phyloP scores from a whole-genome alignment of 306 rosid species.

The Prunus mongolica region DNA sequence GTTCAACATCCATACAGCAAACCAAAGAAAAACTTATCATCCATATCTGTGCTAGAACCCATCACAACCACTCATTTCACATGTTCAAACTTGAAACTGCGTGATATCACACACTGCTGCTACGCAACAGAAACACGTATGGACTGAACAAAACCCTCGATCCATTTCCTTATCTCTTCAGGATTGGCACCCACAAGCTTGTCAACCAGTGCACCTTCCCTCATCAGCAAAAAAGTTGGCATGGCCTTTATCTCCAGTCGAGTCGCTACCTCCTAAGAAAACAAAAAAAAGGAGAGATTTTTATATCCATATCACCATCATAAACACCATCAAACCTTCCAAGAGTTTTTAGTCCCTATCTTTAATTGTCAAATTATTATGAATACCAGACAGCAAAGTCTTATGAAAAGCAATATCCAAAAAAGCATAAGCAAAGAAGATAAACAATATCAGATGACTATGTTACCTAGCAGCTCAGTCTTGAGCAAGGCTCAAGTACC shows the following conservation, averaged over 20 bases:
- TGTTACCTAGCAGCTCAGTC: too few species aligned
- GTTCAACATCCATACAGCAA: not conserved
- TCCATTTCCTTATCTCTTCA: conserved; percentile 84
- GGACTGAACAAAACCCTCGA: conserved; percentile 52
- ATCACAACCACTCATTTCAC: conserved; percentile 24
- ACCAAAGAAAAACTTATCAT: not conserved
- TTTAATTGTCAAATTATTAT: not conserved
- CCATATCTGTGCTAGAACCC: conserved; percentile 16
- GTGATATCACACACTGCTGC: conserved; percentile 3
- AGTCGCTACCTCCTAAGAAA: conserved; percentile 70
- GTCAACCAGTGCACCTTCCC: conserved; percentile 45
- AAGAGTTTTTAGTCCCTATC: conserved; percentile 1
- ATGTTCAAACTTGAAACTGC: conserved; percentile 12
- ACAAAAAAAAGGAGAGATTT: not conserved
- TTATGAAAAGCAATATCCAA: not conserved
- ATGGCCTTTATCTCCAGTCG: conserved; percentile 72
- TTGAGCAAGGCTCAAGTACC: too few species aligned
- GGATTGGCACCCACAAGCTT: conserved; percentile 93
- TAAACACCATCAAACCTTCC: not conserved
- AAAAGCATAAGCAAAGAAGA: not conserved
- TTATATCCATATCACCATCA: not conserved
- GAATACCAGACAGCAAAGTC: not conserved
- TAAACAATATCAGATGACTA: not conserved
- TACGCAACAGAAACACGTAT: conserved; percentile 38
- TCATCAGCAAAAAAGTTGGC: conserved; percentile 83